A percentile compares a stretch with the other conserved stretches of the same genome.
Conservation (phyloP, 306 rosid genomes). For the Fragaria nilgerrensis region DNA sequence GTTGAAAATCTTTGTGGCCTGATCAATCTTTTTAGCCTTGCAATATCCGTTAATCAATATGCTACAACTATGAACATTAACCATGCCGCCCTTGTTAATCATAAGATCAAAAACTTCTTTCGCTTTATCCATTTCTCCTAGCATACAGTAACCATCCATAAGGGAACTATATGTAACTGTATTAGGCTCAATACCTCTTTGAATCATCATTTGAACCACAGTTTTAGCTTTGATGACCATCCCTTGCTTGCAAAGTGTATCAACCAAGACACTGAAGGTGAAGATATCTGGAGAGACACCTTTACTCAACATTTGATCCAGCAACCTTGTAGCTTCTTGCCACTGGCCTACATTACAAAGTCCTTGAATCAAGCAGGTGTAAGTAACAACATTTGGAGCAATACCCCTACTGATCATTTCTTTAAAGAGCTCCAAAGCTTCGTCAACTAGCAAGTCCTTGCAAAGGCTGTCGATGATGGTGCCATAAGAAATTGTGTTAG, state of each 20-base stretch:
- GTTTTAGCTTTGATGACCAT: neutral
- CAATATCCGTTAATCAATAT: neutral
- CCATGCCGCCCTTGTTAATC: neutral
- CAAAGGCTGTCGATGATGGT: neutral
- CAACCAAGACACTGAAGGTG: neutral
- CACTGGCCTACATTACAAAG: neutral
- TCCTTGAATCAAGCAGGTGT: neutral
- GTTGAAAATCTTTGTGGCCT: neutral
- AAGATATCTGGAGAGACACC: neutral
- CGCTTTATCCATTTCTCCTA: neutral
- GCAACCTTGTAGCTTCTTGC: neutral
- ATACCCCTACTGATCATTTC: neutral
- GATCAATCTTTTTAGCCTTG: neutral
- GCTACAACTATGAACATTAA: neutral
- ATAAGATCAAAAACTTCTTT: neutral
- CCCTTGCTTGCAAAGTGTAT: neutral
- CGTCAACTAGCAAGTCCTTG: neutral
- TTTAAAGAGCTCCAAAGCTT: neutral
- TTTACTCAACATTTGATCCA: neutral
- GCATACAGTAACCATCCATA: slow-evolving; percentile 8
- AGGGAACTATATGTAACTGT: neutral
- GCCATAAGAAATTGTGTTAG: neutral
- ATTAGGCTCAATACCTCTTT: neutral
- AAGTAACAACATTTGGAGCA: neutral
- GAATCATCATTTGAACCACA: neutral